Conservation (phyloP, 345 rosid genomes). For the Hirschfeldia incana region DNA sequence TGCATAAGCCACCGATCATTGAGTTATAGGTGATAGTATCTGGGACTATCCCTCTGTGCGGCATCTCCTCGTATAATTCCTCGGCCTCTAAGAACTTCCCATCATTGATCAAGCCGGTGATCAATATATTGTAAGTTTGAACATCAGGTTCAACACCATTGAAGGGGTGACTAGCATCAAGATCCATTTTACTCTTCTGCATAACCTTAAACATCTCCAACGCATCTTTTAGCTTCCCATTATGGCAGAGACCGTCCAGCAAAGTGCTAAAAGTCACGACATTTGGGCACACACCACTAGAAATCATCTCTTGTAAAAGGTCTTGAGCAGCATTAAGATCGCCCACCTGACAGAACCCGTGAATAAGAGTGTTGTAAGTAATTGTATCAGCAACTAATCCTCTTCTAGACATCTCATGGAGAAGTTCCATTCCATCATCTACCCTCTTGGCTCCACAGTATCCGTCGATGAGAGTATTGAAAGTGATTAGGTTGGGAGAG, state of each 20-base stretch:
- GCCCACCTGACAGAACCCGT: not conserved
- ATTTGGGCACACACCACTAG: not conserved
- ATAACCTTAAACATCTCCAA: not conserved
- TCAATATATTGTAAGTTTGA: not conserved
- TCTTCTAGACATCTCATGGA: not conserved
- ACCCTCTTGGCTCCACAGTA: not conserved
- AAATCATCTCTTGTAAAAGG: not conserved
- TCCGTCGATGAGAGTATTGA: not conserved
- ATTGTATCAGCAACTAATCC: not conserved
- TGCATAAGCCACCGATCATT: not conserved
- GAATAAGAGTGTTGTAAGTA: too few species aligned
- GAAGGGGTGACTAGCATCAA: not conserved
- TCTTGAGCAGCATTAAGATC: not conserved
- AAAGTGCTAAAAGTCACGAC: not conserved
- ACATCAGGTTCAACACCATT: conserved; percentile 7
- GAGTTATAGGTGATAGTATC: not conserved
- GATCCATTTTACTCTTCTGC: conserved; percentile 1
- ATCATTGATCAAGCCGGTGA: not conserved
- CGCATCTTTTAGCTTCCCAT: not conserved
- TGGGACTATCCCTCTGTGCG: not conserved
- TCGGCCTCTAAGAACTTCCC: not conserved
- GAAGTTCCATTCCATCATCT: not conserved
- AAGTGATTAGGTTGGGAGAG: not conserved
- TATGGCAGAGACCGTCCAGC: not conserved
- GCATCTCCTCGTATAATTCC: not conserved